Conservation (phyloP, 345 rosid genomes). For the Salix caprea region DNA sequence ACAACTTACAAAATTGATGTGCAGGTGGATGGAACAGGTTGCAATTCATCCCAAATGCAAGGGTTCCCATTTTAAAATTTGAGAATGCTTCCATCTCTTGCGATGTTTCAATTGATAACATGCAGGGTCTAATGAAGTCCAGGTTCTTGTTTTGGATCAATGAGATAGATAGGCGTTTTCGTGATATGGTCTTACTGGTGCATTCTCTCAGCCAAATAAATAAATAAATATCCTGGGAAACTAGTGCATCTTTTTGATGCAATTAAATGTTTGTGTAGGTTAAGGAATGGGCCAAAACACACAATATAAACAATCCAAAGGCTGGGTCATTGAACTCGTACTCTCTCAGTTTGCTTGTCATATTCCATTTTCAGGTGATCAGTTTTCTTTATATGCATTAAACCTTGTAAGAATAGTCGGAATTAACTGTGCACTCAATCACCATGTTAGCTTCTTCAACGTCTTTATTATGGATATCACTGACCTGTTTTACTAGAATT, state of each 20-base stretch:
- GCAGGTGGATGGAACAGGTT: constrained; percentile 55
- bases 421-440: neutral
- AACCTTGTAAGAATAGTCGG: neutral
- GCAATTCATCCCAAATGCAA: constrained; percentile 55
- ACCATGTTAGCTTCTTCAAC: no score
- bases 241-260: neutral
- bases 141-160: constrained; percentile 73
- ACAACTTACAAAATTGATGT: neutral
- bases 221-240: neutral
- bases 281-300: constrained; percentile 96
- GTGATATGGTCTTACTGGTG: constrained; percentile 77
- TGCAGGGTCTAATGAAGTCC: constrained; percentile 71
- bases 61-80: constrained; percentile 78
- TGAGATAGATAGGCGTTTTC: constrained; percentile 77
- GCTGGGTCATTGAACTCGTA: constrained; percentile 70
- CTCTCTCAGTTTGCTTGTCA: constrained; percentile 71
- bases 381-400: neutral
- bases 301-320: constrained; percentile 67
- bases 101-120: constrained; percentile 79
- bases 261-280: constrained; percentile 44
- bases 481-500: no score
- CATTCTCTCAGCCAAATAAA: constrained; percentile 5
- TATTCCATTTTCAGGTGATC: constrained; percentile 92
- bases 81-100: constrained; percentile 63
- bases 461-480: no score